Evolutionary conservation across 805 yeast genomes (phyloP).

Genomic region (Hanseniaspora pseudoguilliermondii): DNA sequence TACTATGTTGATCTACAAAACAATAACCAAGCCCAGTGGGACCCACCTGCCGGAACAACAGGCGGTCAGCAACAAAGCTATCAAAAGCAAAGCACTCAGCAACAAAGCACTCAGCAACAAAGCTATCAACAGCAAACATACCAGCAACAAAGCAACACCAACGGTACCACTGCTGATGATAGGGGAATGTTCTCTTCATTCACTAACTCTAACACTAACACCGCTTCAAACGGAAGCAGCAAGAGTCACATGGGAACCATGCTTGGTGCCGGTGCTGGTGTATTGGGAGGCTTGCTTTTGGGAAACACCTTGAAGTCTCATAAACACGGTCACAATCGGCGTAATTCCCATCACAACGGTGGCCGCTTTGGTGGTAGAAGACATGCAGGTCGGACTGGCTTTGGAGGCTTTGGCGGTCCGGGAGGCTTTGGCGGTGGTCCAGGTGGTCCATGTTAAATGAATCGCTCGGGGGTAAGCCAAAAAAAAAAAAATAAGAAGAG

Average conservation of each 20-base stretch:
- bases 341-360: neutral
- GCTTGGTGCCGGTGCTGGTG: slow-evolving; percentile 6
- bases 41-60: slow-evolving; percentile 53
- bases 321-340: neutral
- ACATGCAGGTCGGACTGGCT: too few species aligned
- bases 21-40: slow-evolving; percentile 82
- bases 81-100: slow-evolving; percentile 11
- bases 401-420: neutral
- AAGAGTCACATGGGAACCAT: slow-evolving; percentile 16
- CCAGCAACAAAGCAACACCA: slow-evolving; percentile 16
- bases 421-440: neutral
- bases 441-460: neutral
- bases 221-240: slow-evolving; percentile 12
- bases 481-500: too few species aligned
- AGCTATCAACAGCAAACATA: slow-evolving; percentile 16
- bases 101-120: slow-evolving; percentile 28
- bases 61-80: slow-evolving; percentile 30
- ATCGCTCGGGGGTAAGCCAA: too few species aligned
- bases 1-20: slow-evolving; percentile 59
- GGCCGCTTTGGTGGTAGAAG: neutral
- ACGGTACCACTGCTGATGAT: slow-evolving; percentile 2
- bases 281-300: neutral
- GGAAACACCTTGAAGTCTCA: neutral
- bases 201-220: slow-evolving; percentile 4
- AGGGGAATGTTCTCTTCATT: neutral